Percentiles rank a stretch among this genome's conserved stretches.
phyloP scores from a whole-genome alignment of 495 filamentous ascomycete genomes.

The Penicillium turbatum region DNA sequence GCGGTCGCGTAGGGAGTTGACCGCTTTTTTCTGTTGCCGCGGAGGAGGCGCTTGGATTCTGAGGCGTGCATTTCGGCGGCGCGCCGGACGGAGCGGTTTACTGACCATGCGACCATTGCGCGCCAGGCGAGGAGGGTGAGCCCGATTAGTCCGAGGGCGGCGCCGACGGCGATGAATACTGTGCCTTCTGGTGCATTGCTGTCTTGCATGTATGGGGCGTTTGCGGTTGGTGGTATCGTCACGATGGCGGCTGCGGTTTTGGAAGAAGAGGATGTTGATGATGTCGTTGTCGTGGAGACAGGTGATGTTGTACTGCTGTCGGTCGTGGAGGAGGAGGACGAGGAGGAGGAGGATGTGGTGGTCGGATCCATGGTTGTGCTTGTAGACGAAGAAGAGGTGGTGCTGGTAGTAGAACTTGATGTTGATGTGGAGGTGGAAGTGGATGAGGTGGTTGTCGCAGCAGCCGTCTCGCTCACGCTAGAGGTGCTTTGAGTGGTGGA shows the following conservation, averaged over 20 bases:
- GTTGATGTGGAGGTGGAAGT: conserved; percentile 16
- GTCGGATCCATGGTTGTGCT: conserved; percentile 27
- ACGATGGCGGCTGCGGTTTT: conserved; percentile 36
- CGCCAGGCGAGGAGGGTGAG: conserved; percentile 82
- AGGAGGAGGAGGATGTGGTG: conserved; percentile 23
- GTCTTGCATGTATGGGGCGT: conserved; percentile 92
- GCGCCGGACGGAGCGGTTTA: conserved; percentile 80
- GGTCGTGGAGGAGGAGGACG: conserved; percentile 14
- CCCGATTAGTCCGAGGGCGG: conserved; percentile 76
- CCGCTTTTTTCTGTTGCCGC: conserved; percentile 51
- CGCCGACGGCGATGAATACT: conserved; percentile 92
- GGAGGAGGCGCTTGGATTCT: conserved; percentile 59
- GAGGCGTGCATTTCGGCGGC: conserved; percentile 69
- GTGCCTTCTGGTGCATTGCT: conserved; percentile 90
- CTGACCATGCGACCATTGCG: conserved; percentile 80
- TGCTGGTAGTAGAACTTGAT: conserved; percentile 14
- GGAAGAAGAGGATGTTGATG: conserved; percentile 27
- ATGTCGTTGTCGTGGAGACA: conserved; percentile 26
- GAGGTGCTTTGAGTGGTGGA: conserved; percentile 23
- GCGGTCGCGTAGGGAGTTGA: conserved; percentile 34
- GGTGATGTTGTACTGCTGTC: conserved; percentile 19
- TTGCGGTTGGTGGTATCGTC: conserved; percentile 71
- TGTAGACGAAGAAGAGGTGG: conserved; percentile 16
- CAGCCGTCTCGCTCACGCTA: conserved; percentile 17
- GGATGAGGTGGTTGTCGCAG: conserved; percentile 12